Evolutionary conservation across 2,329 filamentous ascomycete species (phyloP).

Genomic region (Colletotrichum neosansevieriae): DNA sequence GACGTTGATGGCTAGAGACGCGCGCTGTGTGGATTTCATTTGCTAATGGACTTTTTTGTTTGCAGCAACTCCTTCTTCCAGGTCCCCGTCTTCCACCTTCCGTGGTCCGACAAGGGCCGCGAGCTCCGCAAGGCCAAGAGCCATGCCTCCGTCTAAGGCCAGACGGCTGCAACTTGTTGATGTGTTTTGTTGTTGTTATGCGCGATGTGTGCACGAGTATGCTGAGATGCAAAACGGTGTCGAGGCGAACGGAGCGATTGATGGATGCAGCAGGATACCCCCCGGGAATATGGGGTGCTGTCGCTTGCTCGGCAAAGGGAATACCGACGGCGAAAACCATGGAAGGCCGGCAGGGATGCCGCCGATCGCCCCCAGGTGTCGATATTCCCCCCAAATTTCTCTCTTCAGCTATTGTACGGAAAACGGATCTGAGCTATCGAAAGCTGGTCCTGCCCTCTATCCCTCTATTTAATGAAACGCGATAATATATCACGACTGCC

Average conservation of each 20-base stretch:
- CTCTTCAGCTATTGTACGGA: not conserved
- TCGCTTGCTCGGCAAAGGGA: slow-evolving; percentile 11
- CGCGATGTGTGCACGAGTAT: not conserved
- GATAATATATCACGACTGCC: not conserved
- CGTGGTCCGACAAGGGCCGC: slow-evolving; percentile 86
- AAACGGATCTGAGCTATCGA: not conserved
- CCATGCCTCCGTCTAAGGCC: slow-evolving; percentile 49
- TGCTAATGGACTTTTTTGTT: slow-evolving; percentile 44
- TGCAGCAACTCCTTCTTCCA: slow-evolving; percentile 87
- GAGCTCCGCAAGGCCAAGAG: slow-evolving; percentile 66
- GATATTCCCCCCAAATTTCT: not conserved
- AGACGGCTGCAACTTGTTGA: not conserved
- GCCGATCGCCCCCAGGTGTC: not conserved
- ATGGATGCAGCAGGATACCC: slow-evolving; percentile 15
- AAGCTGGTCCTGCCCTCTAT: slow-evolving; percentile 11
- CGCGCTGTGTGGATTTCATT: slow-evolving; percentile 21
- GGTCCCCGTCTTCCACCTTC: slow-evolving; percentile 93
- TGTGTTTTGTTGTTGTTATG: slow-evolving; percentile 4
- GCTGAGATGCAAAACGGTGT: slow-evolving; percentile 1
- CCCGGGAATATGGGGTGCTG: not conserved
- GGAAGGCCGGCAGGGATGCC: slow-evolving; percentile 9
- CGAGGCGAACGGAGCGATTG: not conserved
- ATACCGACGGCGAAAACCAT: slow-evolving; percentile 1
- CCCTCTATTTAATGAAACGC: slow-evolving; percentile 9
- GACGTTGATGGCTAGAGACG: not conserved